Evolutionary conservation across 768 basidiomycete genomes (phyloP).

Genomic region (Leccinum ochraceum): DNA sequence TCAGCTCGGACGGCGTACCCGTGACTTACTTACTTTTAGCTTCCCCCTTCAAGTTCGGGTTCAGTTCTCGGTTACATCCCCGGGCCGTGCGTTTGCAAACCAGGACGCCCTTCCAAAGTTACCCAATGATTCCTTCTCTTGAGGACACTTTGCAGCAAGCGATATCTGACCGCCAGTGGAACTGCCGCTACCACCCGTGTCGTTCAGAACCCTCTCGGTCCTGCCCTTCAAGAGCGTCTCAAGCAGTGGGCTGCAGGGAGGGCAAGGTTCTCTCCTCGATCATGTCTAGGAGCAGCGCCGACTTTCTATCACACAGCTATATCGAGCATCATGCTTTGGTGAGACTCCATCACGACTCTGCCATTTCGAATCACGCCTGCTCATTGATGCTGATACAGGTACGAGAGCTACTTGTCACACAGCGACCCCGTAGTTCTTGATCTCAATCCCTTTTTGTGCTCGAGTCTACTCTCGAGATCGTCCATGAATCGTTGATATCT

Average conservation of each 20-base stretch:
- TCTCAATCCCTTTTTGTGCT: conserved; percentile 95
- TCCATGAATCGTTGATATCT: background rate
- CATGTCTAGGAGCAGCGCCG: background rate
- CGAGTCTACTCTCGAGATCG: conserved; percentile 45
- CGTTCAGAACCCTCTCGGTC: conserved; percentile 85
- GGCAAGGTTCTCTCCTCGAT: conserved; percentile 55
- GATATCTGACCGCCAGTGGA: conserved; percentile 82
- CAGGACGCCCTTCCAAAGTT: conserved; percentile 84
- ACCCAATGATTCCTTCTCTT: conserved; percentile 75
- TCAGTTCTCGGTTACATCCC: background rate
- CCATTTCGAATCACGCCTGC: background rate
- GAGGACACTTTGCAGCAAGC: conserved; percentile 71
- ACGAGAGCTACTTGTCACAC: conserved; percentile 87
- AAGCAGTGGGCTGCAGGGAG: conserved; percentile 72
- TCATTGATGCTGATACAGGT: conserved; percentile 43
- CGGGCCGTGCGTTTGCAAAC: conserved; percentile 50
- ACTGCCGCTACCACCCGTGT: conserved; percentile 68
- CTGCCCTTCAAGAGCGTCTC: conserved; percentile 73
- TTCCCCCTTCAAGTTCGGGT: background rate
- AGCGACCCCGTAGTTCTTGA: conserved; percentile 92
- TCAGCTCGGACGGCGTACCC: background rate
- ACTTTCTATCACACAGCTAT: conserved; percentile 53
- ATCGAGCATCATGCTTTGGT: conserved; percentile 99
- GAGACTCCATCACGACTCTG: conserved; percentile 27
- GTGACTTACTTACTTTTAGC: background rate